phyloP scores from a whole-genome alignment of 1,139 yeast species.

The Pichia norvegensis region DNA sequence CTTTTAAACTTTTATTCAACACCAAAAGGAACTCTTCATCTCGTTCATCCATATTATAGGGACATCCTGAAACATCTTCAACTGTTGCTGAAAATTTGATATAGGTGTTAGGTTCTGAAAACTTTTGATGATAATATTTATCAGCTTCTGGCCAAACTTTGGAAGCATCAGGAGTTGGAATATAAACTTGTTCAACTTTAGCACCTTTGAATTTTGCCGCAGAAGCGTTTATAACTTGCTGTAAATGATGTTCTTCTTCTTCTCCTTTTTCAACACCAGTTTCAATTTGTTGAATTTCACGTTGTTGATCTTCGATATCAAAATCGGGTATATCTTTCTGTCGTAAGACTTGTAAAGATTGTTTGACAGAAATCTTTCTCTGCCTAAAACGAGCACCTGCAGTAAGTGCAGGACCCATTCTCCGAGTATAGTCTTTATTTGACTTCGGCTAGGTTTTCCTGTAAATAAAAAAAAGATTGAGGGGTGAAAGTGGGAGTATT shows the following conservation, averaged over 20 bases:
- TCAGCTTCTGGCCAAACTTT: constrained; percentile 70
- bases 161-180: constrained; percentile 97
- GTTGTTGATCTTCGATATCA: constrained; percentile 66
- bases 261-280: constrained; percentile 98
- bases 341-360: constrained; percentile 69
- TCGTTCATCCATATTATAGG: constrained; percentile 83
- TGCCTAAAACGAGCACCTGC: constrained; percentile 76
- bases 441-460: background rate
- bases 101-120: constrained; percentile 68
- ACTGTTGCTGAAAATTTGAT: constrained; percentile 90
- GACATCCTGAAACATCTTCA: constrained; percentile 84
- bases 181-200: constrained; percentile 60
- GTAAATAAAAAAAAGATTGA: background rate
- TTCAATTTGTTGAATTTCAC: constrained; percentile 84
- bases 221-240: constrained; percentile 78
- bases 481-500: too few species aligned
- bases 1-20: constrained; percentile 33
- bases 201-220: constrained; percentile 51
- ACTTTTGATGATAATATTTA: constrained; percentile 61
- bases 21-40: constrained; percentile 62
- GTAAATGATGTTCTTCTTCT: constrained; percentile 94
- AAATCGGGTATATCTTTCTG: constrained; percentile 76
- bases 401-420: constrained; percentile 27
- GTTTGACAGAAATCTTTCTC: constrained; percentile 85
- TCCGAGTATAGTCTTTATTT: background rate